Percentiles rank a stretch among this genome's conserved stretches.
Evolutionary conservation across 331 rosid species (phyloP).

Genomic region (Acacia concinna): DNA sequence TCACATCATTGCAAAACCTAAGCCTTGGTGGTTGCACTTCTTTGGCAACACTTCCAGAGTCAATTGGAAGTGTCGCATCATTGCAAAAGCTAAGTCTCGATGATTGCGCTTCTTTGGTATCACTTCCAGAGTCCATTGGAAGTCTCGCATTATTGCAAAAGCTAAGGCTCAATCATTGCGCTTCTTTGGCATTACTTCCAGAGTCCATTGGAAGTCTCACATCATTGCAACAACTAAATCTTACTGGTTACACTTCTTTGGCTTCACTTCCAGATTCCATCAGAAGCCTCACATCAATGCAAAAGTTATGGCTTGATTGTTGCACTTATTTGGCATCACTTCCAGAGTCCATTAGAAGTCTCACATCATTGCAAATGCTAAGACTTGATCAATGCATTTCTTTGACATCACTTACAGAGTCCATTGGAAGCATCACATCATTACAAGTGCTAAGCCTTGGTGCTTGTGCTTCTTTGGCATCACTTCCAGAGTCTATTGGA

Average conservation of each 20-base stretch:
- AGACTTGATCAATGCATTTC: too few relatives aligned
- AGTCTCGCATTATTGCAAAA: constrained; percentile 15
- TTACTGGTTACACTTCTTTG: not conserved
- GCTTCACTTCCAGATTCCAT: not conserved
- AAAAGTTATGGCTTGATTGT: accelerated
- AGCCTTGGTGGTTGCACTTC: accelerated
- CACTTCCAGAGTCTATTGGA: too few relatives aligned
- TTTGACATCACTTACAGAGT: too few relatives aligned
- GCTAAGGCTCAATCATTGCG: not conserved
- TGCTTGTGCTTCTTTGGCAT: too few relatives aligned
- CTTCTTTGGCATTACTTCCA: not conserved
- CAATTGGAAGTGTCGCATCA: not conserved
- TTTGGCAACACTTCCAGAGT: not conserved
- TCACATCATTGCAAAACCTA: not conserved
- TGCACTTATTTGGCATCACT: too few relatives aligned
- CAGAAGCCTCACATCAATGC: not conserved
- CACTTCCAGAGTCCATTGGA: not conserved
- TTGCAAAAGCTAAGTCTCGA: accelerated
- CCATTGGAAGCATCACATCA: too few relatives aligned
- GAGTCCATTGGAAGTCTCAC: not conserved
- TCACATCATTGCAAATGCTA: too few relatives aligned
- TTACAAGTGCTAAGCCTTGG: too few relatives aligned
- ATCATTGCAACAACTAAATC: not conserved
- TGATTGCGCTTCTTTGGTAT: accelerated
- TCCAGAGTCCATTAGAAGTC: too few relatives aligned